A percentile compares a stretch with the other conserved stretches of the same genome.
Conservation (phyloP, 2,329 filamentous ascomycete genomes). For the Stachybotrys elegans region DNA sequence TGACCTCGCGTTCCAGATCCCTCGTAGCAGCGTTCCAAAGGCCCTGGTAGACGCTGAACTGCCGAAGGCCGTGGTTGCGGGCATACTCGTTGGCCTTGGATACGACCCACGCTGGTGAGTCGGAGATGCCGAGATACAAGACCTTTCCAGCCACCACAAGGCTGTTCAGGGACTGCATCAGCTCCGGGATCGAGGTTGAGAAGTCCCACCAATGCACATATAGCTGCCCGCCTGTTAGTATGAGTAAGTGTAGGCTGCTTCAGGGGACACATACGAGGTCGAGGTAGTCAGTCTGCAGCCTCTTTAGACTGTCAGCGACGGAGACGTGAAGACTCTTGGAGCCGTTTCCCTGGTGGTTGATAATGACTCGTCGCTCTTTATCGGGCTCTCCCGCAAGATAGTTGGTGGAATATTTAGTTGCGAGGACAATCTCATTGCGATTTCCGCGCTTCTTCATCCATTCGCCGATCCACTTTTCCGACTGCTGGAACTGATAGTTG, state of each 20-base stretch:
- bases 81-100: constrained; percentile 20
- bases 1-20: constrained; percentile 21
- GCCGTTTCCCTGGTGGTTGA: constrained; percentile 35
- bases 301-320: constrained; percentile 31
- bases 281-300: constrained; percentile 30
- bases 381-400: constrained; percentile 26
- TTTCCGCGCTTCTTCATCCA: constrained; percentile 38
- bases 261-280: constrained; percentile 13
- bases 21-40: constrained; percentile 16
- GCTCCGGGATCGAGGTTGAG: constrained; percentile 15
- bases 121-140: constrained; percentile 20
- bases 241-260: neutral
- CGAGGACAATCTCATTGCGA: constrained; percentile 37
- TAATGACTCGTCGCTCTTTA: constrained; percentile 14
- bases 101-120: constrained; percentile 23
- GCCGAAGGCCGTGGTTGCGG: constrained; percentile 14
- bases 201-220: constrained; percentile 23
- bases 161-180: constrained; percentile 20
- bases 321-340: constrained; percentile 30
- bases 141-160: constrained; percentile 20
- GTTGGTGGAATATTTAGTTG: constrained; percentile 40
- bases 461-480: constrained; percentile 44
- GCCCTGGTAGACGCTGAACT: constrained; percentile 21
- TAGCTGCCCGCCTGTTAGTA: constrained; percentile 4
- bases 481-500: constrained; percentile 44